Conservation (phyloP, 176 grass and related monocot species). For the Melocanna baccifera region DNA sequence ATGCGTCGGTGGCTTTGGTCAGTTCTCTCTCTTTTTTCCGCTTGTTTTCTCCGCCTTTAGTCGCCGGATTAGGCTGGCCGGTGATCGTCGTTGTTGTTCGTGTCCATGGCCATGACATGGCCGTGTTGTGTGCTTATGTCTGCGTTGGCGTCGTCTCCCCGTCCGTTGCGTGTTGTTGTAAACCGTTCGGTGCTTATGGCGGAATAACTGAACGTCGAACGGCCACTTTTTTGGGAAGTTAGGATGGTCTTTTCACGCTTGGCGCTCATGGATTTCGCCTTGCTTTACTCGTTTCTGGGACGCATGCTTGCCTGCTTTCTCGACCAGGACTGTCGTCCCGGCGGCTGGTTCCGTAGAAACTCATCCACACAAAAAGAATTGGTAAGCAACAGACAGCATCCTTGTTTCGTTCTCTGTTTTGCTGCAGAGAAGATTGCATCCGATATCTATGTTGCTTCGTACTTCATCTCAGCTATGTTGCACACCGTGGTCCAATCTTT, state of each 20-base stretch:
- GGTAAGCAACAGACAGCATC: background rate
- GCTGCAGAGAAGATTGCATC: background rate
- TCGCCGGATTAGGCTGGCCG: constrained; percentile 10
- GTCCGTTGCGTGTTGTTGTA: constrained; percentile 20
- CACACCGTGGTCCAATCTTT: background rate
- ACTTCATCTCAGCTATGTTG: background rate
- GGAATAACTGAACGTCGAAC: constrained; percentile 32
- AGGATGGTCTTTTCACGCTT: background rate
- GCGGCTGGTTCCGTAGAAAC: background rate
- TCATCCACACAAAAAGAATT: constrained; percentile 15
- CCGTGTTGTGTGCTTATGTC: constrained; percentile 28
- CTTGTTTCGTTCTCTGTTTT: background rate
- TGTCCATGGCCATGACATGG: constrained; percentile 19
- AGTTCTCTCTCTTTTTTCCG: background rate
- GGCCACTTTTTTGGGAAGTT: constrained; percentile 14
- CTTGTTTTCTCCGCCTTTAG: background rate
- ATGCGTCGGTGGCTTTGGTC: constrained; percentile 16
- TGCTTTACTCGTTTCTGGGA: background rate
- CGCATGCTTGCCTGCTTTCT: background rate
- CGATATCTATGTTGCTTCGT: background rate
- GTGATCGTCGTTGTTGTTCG: background rate
- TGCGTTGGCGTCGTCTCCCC: constrained; percentile 21
- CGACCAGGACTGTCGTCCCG: background rate
- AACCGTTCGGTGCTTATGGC: constrained; percentile 19
- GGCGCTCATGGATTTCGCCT: background rate